Conservation (phyloP, 345 rosid genomes). For the Eucalyptus melliodora region DNA sequence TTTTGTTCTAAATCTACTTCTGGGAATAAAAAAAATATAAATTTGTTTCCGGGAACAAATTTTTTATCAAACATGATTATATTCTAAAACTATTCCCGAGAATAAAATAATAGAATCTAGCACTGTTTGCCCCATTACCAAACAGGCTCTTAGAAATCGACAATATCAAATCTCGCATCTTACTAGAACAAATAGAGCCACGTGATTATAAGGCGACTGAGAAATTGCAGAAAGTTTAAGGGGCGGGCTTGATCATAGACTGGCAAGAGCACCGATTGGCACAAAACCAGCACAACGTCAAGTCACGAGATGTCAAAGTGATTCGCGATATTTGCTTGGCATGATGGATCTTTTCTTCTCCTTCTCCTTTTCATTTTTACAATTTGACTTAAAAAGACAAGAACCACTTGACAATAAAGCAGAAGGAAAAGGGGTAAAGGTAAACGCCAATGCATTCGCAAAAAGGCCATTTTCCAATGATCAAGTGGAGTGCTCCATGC, state of each 20-base stretch:
- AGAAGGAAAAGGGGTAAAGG: not conserved
- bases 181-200: not conserved
- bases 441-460: not conserved
- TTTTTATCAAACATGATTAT: accelerated
- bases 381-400: not conserved
- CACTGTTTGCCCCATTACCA: accelerated
- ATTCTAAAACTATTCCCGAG: accelerated
- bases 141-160: not conserved
- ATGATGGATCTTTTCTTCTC: not conserved
- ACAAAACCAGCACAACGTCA: not conserved
- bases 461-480: not conserved
- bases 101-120: accelerated
- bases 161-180: accelerated
- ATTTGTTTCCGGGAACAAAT: accelerated
- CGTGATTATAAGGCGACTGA: not conserved
- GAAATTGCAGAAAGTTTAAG: not conserved
- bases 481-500: not conserved
- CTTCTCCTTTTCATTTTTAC: not conserved
- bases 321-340: not conserved
- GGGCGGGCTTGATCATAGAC: not conserved
- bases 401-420: not conserved
- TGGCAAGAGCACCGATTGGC: not conserved
- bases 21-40: accelerated
- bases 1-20: accelerated
- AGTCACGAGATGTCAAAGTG: not conserved